These are phyloP conservation scores for Ballota nigra DNA, from an alignment of 257 asterid genomes.

Conservation along the genomic window DNA sequence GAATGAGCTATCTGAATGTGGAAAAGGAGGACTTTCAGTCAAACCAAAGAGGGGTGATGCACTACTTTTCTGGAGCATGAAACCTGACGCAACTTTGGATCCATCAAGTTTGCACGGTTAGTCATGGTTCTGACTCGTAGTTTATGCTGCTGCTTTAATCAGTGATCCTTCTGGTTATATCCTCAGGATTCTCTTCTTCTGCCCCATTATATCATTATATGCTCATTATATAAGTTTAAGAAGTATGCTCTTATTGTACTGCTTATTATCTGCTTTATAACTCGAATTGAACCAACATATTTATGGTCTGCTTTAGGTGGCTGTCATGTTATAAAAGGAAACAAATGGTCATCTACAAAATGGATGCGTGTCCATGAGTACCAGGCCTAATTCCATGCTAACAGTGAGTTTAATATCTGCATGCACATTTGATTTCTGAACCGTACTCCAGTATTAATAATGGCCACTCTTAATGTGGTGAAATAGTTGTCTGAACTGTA, in stretches of 20 bases:
- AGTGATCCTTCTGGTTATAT: not conserved
- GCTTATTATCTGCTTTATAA: not conserved
- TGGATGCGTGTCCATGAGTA: constrained; percentile 88
- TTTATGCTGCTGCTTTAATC: constrained; percentile 1
- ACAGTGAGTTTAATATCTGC: constrained; percentile 40
- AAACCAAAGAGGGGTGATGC: constrained; percentile 98
- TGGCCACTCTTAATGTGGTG: not conserved
- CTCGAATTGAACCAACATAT: not conserved
- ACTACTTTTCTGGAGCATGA: constrained; percentile 98
- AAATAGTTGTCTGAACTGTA: not conserved
- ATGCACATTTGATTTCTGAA: constrained; percentile 6
- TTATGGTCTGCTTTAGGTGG: constrained; percentile 56
- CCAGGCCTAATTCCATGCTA: constrained; percentile 40
- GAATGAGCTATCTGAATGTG: constrained; percentile 97
- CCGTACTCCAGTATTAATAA: not conserved
- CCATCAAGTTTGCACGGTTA: constrained; percentile 95
- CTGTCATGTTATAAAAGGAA: constrained; percentile 87
- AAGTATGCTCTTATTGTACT: not conserved
- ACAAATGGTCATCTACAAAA: constrained; percentile 97
- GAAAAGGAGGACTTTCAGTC: constrained; percentile 83
- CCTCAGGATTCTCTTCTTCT: constrained; percentile 1
- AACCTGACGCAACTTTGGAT: constrained; percentile 82
- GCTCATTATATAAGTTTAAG: not conserved
- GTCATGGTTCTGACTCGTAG: constrained; percentile 43
- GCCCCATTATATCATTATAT: not conserved